Percentiles rank a stretch among this genome's conserved stretches.
Evolutionary conservation across 176 grass and related monocot genomes (phyloP).

Genomic region (Chrysopogon serrulatus): DNA sequence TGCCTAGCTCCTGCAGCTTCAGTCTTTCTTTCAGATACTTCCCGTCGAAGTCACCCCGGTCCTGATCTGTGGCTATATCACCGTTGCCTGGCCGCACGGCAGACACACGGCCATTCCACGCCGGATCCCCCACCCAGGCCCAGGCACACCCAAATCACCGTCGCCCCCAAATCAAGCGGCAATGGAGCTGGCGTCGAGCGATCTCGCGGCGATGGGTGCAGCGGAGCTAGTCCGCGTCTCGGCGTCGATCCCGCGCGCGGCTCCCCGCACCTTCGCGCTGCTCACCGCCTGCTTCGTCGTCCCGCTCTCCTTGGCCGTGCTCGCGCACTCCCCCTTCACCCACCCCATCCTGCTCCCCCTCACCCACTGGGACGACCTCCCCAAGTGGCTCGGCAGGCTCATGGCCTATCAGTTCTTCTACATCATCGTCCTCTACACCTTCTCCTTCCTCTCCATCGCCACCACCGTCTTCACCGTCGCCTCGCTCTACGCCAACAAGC

Average conservation of each 20-base stretch:
- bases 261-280: constrained; percentile 73
- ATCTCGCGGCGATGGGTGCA: constrained; percentile 56
- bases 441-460: constrained; percentile 92
- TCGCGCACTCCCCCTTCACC: constrained; percentile 92
- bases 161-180: background rate
- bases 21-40: background rate
- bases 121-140: background rate
- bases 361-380: background rate
- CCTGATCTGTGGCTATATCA: background rate
- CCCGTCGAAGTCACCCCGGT: background rate
- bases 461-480: constrained; percentile 88
- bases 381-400: constrained; percentile 50
- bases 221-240: constrained; percentile 63
- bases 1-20: background rate
- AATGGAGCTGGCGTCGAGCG: constrained; percentile 52
- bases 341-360: constrained; percentile 72
- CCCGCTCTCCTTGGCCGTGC: constrained; percentile 84
- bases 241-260: constrained; percentile 57
- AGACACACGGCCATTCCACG: background rate
- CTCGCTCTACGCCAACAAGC: constrained; percentile 84
- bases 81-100: background rate
- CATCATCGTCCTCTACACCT: constrained; percentile 85
- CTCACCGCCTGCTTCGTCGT: constrained; percentile 76
- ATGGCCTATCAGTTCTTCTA: constrained; percentile 78
- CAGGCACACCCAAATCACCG: background rate